Evolutionary conservation across 257 asterid species (phyloP).

Genomic region (Misopates orontium): DNA sequence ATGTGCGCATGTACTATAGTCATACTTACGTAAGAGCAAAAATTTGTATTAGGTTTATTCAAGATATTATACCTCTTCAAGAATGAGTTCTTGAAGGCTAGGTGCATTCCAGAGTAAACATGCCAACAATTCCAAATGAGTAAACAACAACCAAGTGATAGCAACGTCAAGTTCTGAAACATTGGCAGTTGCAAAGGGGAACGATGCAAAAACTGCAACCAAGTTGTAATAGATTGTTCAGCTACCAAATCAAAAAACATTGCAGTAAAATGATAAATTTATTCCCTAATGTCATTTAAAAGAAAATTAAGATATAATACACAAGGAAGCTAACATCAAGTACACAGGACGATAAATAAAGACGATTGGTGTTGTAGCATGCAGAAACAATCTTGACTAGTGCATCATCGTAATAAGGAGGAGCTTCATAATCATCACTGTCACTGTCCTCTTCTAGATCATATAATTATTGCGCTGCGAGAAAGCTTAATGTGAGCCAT

Average conservation of each 20-base stretch:
- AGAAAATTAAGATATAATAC: too few relatives aligned
- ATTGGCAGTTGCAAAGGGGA: not conserved
- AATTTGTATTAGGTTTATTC: not conserved
- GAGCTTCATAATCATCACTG: not conserved
- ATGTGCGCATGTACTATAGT: too few relatives aligned
- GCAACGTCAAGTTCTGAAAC: not conserved
- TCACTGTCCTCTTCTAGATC: not conserved
- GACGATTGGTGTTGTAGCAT: not conserved
- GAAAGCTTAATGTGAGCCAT: too few relatives aligned
- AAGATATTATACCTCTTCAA: not conserved
- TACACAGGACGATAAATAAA: not conserved
- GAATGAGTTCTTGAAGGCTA: not conserved
- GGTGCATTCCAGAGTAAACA: not conserved
- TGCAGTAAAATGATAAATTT: not conserved
- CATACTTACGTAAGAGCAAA: not conserved
- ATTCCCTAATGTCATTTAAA: not conserved
- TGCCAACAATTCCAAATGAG: not conserved
- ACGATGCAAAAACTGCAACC: constrained; percentile 2
- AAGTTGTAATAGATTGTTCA: not conserved
- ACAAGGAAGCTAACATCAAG: not conserved
- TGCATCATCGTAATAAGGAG: not conserved
- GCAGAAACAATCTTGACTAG: not conserved
- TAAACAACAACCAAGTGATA: not conserved
- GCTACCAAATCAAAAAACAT: not conserved
- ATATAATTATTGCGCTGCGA: too few relatives aligned